Conservation (phyloP, 1,284 basidiomycete genomes). For the Fomitopsis pinicola region DNA sequence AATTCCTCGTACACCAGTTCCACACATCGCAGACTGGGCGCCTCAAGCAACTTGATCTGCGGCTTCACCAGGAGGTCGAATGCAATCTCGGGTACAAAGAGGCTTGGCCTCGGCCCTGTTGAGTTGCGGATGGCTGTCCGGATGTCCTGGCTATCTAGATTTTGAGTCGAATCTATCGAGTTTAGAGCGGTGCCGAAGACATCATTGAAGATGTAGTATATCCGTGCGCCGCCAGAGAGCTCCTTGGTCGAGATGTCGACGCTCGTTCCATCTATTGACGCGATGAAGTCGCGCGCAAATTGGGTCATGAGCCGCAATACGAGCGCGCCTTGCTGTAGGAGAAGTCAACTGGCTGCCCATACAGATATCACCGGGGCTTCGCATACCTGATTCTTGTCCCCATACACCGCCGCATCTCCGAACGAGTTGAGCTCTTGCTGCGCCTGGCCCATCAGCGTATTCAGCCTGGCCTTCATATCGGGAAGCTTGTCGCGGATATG, state of each 20-base stretch:
- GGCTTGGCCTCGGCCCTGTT: conserved; percentile 91
- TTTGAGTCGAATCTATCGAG: conserved; percentile 88
- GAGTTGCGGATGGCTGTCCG: conserved; percentile 98
- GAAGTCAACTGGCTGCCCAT: background rate
- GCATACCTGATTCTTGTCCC: conserved; percentile 81
- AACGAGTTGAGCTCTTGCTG: conserved; percentile 98
- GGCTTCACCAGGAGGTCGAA: conserved; percentile 98
- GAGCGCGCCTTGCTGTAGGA: conserved; percentile 70
- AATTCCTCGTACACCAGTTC: conserved; percentile 99
- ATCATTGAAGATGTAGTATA: conserved; percentile 99
- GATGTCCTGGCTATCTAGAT: conserved; percentile 93
- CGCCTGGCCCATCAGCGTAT: conserved; percentile 98
- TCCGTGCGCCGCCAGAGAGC: conserved; percentile 94
- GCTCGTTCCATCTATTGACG: conserved; percentile 98
- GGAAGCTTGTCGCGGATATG: conserved; percentile 99
- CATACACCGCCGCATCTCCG: conserved; percentile 91
- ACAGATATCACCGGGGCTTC: conserved; percentile 16
- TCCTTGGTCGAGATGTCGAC: conserved; percentile 98
- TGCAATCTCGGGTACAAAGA: conserved; percentile 97
- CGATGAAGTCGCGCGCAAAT: conserved; percentile 96
- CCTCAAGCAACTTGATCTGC: conserved; percentile 95
- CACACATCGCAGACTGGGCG: conserved; percentile 92
- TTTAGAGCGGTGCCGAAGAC: conserved; percentile 92
- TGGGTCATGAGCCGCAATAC: conserved; percentile 98
- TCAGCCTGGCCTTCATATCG: conserved; percentile 98